These are phyloP conservation scores for Parasarocladium wereldwijsianum DNA, from an alignment of 2,329 filamentous ascomycete species.

Conservation along the genomic window DNA sequence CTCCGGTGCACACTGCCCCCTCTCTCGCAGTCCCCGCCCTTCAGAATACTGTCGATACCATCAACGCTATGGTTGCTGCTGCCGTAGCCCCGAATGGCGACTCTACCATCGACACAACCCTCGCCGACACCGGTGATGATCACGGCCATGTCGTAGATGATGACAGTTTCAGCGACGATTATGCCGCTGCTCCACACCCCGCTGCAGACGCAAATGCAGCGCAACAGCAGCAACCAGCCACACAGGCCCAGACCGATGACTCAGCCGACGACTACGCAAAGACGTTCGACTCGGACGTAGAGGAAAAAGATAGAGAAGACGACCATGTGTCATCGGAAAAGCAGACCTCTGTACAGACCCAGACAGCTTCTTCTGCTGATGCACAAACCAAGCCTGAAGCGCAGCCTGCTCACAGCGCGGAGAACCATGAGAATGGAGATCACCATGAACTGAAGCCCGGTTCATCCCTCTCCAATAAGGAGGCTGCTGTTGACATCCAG, in stretches of 20 bases:
- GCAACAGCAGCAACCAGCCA: too few relatives aligned
- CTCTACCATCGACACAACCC: constrained; percentile 16
- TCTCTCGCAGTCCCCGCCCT: constrained; percentile 32
- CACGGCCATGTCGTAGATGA: constrained; percentile 25
- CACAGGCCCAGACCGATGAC: constrained; percentile 10
- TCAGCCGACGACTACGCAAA: constrained; percentile 33
- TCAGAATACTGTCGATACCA: constrained; percentile 35
- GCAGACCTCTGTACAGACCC: too few relatives aligned
- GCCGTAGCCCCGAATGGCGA: constrained; percentile 16
- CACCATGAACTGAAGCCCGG: too few relatives aligned
- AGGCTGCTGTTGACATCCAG: constrained; percentile 21
- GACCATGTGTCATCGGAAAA: too few relatives aligned
- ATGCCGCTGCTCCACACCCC: constrained; percentile 17
- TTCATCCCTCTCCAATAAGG: constrained; percentile 7
- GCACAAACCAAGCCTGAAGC: constrained; percentile 11
- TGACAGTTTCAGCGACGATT: constrained; percentile 33
- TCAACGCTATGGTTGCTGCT: constrained; percentile 30
- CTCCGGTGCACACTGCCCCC: constrained; percentile 30
- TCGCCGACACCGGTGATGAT: constrained; percentile 18
- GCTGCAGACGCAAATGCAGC: constrained; percentile 11
- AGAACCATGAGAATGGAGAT: neutral
- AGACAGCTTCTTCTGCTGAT: too few relatives aligned
- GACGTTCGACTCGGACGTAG: constrained; percentile 33
- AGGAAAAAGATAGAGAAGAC: constrained; percentile 19
- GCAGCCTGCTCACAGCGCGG: neutral